Conservation (phyloP, 345 rosid genomes). For the Orychophragmus violaceus region DNA sequence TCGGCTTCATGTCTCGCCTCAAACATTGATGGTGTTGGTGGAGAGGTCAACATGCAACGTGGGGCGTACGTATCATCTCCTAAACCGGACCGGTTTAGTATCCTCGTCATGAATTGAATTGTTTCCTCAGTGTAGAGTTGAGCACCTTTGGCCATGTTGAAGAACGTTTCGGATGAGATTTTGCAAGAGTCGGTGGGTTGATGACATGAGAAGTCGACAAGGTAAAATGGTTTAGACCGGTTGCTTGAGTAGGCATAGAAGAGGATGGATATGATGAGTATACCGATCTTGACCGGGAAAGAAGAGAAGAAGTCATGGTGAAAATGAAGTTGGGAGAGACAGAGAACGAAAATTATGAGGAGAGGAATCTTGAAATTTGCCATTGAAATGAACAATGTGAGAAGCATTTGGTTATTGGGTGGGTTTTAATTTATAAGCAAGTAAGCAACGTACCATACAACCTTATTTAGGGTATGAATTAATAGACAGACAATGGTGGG, state of each 20-base stretch:
- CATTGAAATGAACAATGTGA: slow-evolving; percentile 16
- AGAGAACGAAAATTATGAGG: slow-evolving; percentile 3
- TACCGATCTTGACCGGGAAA: slow-evolving; percentile 25
- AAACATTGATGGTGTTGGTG: slow-evolving; percentile 55
- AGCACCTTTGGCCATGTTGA: slow-evolving; percentile 50
- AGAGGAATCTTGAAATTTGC: slow-evolving; percentile 18
- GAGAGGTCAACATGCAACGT: slow-evolving; percentile 48
- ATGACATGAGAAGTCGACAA: slow-evolving; percentile 67
- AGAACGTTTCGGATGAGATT: slow-evolving; percentile 46
- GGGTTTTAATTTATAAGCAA: slow-evolving; percentile 22
- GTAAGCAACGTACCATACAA: slow-evolving; percentile 15
- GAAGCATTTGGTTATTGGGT: slow-evolving; percentile 13
- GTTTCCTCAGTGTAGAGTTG: slow-evolving; percentile 48
- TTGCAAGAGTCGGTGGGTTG: slow-evolving; percentile 57
- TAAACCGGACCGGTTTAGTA: slow-evolving; percentile 52
- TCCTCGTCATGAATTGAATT: slow-evolving; percentile 54
- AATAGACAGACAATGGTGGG: background rate
- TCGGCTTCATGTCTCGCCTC: slow-evolving; percentile 78
- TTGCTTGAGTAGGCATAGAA: slow-evolving; percentile 38
- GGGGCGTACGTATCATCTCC: slow-evolving; percentile 78
- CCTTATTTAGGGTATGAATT: background rate
- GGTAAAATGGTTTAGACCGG: slow-evolving; percentile 59
- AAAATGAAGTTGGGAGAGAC: slow-evolving; percentile 7
- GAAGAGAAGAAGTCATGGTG: slow-evolving; percentile 9
- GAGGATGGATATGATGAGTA: slow-evolving; percentile 32